Base-by-base conservation (phyloP, 2,329 filamentous ascomycete species). In the Trichophyton benhamiae region DNA sequence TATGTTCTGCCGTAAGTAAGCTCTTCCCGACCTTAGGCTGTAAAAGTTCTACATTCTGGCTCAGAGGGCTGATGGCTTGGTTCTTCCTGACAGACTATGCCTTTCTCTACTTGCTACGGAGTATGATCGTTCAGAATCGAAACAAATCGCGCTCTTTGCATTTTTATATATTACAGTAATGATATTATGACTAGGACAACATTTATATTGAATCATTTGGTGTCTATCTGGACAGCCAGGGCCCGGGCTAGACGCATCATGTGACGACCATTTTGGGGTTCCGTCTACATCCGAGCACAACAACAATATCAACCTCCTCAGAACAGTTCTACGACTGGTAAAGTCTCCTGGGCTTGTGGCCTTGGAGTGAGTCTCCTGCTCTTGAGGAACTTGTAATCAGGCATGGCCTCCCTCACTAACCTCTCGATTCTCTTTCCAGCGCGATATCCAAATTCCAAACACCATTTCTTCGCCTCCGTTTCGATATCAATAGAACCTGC, bases 351-450 rank as follows among this genome's bases (percentile, higher is more conserved):
- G 41, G 2, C n/a, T 6, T 15, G 6, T n/a, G 41, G 41, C 7
- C 41, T 44, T 2, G 49, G 17, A 6, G 57, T 63, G 41, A 65
- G 22, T 49, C 58, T 60, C 41, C 22, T 61, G 6, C 64, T 69
- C 62, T 67, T 70, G 58, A 77, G 59, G 63, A 71, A 76, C 63
- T 74, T 70, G 66, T 77, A 77, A 59, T 76, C 73, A 20, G 69
- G 67, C 73, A 76, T 75, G 0, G 73, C 70, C 33, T 67, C 67
- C 42, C 63, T 25, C 13, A 74, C 71, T 25, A 64, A 63, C 52
- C 65, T 64, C 61, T 70, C 67, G 42, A 75, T 57, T 13, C 65
- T 33, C n/a, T 36, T 42, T 11, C 66, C 69, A 5, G 62, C 49
- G 55, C 69, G 65, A 36, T 70, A 67, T 2, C 71, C 72, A 63